Conservation (phyloP, 768 basidiomycete species). For the Tylopilus balloui region DNA sequence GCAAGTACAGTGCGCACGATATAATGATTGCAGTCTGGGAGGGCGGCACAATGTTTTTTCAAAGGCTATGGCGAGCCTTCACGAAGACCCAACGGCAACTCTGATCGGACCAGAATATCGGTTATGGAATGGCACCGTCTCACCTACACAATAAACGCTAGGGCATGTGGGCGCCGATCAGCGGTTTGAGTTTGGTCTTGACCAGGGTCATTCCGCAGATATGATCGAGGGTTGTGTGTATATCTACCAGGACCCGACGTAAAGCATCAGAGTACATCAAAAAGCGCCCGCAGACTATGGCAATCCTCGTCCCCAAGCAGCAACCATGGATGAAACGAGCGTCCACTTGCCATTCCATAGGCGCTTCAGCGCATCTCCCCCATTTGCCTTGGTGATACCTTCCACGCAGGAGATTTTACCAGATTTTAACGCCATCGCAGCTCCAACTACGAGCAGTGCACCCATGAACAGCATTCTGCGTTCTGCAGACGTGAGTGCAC, state of each 20-base stretch:
- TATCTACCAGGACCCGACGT: background rate
- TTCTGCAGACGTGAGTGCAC: constrained; percentile 26
- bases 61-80: too few species aligned
- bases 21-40: too few species aligned
- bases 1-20: too few species aligned
- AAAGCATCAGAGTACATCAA: too few species aligned
- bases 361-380: constrained; percentile 22
- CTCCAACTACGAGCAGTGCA: constrained; percentile 63
- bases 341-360: constrained; percentile 24
- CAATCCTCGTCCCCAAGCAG: constrained; percentile 27
- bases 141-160: too few species aligned
- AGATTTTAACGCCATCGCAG: constrained; percentile 51
- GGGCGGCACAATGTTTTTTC: too few species aligned
- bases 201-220: too few species aligned
- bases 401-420: constrained; percentile 13
- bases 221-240: background rate
- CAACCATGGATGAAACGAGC: constrained; percentile 18
- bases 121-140: too few species aligned
- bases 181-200: too few species aligned
- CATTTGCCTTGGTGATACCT: constrained; percentile 9
- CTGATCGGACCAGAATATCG: too few species aligned
- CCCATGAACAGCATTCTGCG: constrained; percentile 48
- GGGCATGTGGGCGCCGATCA: too few species aligned
- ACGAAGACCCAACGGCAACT: too few species aligned
- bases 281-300: constrained; percentile 10